Base-by-base conservation (phyloP, 768 basidiomycete genomes). In the Rhodocollybia butyracea region DNA sequence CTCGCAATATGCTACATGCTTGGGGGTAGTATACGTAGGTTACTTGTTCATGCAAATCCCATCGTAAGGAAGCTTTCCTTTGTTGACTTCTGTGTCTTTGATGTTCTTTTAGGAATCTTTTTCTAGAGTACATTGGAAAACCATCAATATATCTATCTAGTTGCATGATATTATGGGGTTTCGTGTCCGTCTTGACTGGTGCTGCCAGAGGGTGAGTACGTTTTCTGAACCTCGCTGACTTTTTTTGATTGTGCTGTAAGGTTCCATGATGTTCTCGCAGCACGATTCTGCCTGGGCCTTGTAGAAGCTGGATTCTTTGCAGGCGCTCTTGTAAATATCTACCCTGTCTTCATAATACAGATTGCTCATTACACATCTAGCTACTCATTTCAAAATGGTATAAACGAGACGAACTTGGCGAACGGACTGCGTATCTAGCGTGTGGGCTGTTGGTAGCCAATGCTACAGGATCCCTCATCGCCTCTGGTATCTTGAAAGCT, bases 41-140 rank as follows among this genome's bases (percentile, higher is more conserved):
- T 90, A 90, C 63, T 85, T 86, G 55, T 67, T 88, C 31, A 89
- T 89, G 88, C 89, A 91, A 65, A 77, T 90, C 51, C 88, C 88
- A 41, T 88, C 85, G 84, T 86, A 62, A 69, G n/a, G n/a, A n/a
- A 84, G 70, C 3, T 31, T 29, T 27, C 51, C 30, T 22, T 8
- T 15, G 29, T 7, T 26, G 7, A 8, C 12, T 6, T 40, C 39
- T 6, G 15, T 40, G n/a, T 40, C 21, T 13, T 40, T 48, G 3
- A 36, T 21, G 22, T 43, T 11, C 42, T 53, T 36, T 26, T 60
- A 91, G 89, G n/a, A 91, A 91, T 60, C 88, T 91, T 81, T 81
- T 89, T 59, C 67, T 91, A 34, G 84, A 50, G 32, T 30, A 50
- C 32, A 24, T 50, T 5, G 48, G 48, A 41, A 72, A 76, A 62